Evolutionary conservation across 768 basidiomycete genomes (phyloP).

Genomic region (Cantharellus anzutake): DNA sequence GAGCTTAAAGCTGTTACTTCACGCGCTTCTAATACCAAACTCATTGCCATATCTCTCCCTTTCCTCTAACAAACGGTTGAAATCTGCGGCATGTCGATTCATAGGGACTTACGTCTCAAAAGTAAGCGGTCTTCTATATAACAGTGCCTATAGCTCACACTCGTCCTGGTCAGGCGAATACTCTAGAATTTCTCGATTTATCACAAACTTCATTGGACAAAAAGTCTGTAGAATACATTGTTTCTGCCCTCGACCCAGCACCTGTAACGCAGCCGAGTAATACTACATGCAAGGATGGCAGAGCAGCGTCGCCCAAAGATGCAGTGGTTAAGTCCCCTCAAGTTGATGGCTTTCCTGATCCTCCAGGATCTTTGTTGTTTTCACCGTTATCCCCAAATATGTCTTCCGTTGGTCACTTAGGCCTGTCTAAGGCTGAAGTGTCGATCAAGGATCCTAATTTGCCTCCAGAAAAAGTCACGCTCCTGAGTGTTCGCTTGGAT

Average conservation of each 20-base stretch:
- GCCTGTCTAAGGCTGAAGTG: neutral
- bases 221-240: constrained; percentile 64
- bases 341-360: neutral
- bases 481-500: constrained; percentile 76
- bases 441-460: neutral
- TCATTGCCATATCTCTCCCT: constrained; percentile 68
- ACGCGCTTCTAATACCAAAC: constrained; percentile 70
- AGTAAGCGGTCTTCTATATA: constrained; percentile 21
- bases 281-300: constrained; percentile 1
- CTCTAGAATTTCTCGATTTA: constrained; percentile 72
- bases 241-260: constrained; percentile 35
- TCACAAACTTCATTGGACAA: constrained; percentile 77
- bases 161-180: constrained; percentile 35
- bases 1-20: constrained; percentile 77
- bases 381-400: neutral
- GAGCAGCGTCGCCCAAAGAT: neutral
- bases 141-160: too few species aligned
- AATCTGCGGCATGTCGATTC: constrained; percentile 53
- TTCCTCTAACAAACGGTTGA: constrained; percentile 70
- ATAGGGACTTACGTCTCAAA: constrained; percentile 65
- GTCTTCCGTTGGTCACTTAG: neutral
- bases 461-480: constrained; percentile 5
- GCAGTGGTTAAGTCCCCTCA: neutral
- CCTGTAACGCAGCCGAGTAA: constrained; percentile 6
- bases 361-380: neutral